Evolutionary conservation across 1,284 basidiomycete genomes (phyloP).

Genomic region (Cutaneotrichosporon arboriforme): DNA sequence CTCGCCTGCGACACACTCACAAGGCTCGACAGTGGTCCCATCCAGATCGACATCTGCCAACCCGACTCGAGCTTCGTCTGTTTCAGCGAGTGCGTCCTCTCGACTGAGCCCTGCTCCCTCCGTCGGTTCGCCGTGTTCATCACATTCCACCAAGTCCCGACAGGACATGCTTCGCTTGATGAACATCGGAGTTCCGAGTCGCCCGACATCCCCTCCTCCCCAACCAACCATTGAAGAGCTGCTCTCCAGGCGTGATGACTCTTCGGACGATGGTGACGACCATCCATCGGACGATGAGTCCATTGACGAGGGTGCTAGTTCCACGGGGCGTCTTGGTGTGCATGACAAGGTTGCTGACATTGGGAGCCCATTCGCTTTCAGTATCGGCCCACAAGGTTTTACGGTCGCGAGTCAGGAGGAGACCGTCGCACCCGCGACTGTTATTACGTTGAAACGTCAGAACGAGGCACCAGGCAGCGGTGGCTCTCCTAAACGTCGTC

Average conservation of each 20-base stretch:
- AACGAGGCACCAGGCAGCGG: too few relatives aligned
- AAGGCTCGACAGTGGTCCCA: too few relatives aligned
- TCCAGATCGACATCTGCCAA: neutral
- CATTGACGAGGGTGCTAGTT: neutral
- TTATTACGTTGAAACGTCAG: neutral
- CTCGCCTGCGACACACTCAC: too few relatives aligned
- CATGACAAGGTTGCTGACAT: too few relatives aligned
- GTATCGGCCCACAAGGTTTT: constrained; percentile 28
- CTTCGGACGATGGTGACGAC: constrained; percentile 25
- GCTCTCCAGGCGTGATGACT: constrained; percentile 21
- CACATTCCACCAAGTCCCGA: neutral
- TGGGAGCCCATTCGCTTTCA: constrained; percentile 26
- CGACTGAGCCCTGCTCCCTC: neutral
- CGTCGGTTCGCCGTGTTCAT: neutral
- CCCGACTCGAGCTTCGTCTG: neutral
- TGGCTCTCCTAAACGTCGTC: too few relatives aligned
- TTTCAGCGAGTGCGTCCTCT: neutral
- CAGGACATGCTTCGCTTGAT: constrained; percentile 13
- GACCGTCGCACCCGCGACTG: neutral
- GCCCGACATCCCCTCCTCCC: neutral
- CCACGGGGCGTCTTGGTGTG: too few relatives aligned
- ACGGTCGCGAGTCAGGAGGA: constrained; percentile 1
- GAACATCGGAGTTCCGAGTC: neutral
- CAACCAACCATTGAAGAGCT: constrained; percentile 20
- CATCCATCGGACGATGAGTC: constrained; percentile 15